Evolutionary conservation across 2,329 filamentous ascomycete genomes (phyloP).

Genomic region (Colletotrichum gigasporum): DNA sequence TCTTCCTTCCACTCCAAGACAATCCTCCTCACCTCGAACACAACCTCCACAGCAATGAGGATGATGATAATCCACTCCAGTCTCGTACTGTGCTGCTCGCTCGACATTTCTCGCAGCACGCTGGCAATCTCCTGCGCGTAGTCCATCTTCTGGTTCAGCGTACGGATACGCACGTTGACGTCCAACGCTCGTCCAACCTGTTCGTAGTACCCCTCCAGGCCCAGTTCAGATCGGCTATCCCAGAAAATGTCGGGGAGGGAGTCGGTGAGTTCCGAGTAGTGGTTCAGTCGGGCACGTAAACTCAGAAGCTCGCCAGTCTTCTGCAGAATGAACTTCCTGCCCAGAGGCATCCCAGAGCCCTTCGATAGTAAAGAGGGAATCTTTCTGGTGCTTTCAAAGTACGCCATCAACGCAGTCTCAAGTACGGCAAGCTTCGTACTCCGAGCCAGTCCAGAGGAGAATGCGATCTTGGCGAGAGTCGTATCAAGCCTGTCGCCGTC

Average conservation of each 20-base stretch:
- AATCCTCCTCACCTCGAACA: constrained; percentile 82
- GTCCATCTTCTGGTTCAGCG: constrained; percentile 96
- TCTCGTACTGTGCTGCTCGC: constrained; percentile 87
- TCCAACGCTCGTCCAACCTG: constrained; percentile 91
- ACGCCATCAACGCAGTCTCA: constrained; percentile 82
- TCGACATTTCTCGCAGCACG: constrained; percentile 86
- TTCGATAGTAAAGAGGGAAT: constrained; percentile 83
- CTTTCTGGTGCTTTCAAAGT: constrained; percentile 85
- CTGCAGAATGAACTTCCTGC: constrained; percentile 82
- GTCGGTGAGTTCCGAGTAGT: constrained; percentile 97
- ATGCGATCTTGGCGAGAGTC: constrained; percentile 92
- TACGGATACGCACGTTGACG: constrained; percentile 88
- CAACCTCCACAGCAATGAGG: constrained; percentile 90
- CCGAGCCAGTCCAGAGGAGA: constrained; percentile 91
- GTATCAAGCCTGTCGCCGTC: constrained; percentile 60
- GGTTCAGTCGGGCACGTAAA: constrained; percentile 90
- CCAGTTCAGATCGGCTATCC: constrained; percentile 89
- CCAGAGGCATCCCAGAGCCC: constrained; percentile 55
- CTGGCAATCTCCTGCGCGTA: constrained; percentile 96
- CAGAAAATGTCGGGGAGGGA: constrained; percentile 96
- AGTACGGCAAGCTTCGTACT: constrained; percentile 94
- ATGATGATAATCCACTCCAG: constrained; percentile 97
- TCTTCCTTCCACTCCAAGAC: constrained; percentile 68
- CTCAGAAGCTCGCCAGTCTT: constrained; percentile 94
- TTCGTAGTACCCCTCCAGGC: constrained; percentile 94